Base-by-base conservation (phyloP, 495 filamentous ascomycete genomes). In the Pseudoneurospora amorphoporcata region DNA sequence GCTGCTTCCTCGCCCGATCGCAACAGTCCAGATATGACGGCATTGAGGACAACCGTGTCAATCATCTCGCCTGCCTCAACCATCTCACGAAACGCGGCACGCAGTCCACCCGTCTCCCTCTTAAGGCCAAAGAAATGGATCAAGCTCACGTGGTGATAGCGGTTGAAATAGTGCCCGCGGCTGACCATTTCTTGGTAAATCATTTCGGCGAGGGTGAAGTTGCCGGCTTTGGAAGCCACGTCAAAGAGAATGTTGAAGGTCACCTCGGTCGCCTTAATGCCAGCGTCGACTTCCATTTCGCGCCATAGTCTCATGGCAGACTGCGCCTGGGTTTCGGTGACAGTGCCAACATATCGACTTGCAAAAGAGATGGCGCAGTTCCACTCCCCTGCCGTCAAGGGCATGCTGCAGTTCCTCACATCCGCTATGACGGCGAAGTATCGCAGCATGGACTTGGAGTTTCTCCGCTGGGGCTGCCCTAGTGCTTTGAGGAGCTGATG, bases 221-320 rank as follows among this genome's bases (percentile, higher is more conserved):
- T 94, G 29, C 90, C 89, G 2, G 94, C 89, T 80, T 94, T 96
- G 65, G 92, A 88, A 39, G 95, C 94, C 17, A 92, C 87, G 77
- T 97, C 92, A 74, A 97, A 97, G 39, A 99, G 87, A 70, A 97
- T 91, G 79, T 92, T 95, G 83, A 98, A 97, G 3, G 94, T 95
- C 12, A 92, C 90, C 40, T 87, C 83, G 74, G 88, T 91, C 40
- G 84, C 86, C 73, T 82, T 76, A n/a, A 94, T 79, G 6, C 87
- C 86, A 19, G 89, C 89, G n/a, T 88, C 80, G 38, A 86, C 81
- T 80, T 98, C 95, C 91, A 97, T 97, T 75, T 93, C 88, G 71
- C 89, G 88, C 93, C 94, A 98, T n/a, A 95, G 81, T 40, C 90
- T 85, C 19, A 98, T 87, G 2, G 93, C 91, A 32, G 88, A 82